A percentile compares a stretch with the other conserved stretches of the same genome.
phyloP scores from a whole-genome alignment of 2,329 filamentous ascomycete genomes.

The Colletotrichum euphorbiae region DNA sequence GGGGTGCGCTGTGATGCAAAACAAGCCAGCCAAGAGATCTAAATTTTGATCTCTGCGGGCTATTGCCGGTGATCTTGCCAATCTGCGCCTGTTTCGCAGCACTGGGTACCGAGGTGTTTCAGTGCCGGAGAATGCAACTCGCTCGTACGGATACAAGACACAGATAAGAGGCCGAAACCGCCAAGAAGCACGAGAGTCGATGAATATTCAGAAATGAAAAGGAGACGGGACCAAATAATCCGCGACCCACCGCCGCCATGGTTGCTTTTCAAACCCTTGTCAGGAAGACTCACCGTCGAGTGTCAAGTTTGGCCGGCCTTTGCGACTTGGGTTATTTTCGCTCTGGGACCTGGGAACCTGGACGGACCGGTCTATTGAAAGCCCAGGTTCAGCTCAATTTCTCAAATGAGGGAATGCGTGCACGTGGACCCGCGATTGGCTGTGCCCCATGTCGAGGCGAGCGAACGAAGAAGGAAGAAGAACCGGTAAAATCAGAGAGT shows the following conservation, averaged over 20 bases:
- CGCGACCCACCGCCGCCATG: neutral
- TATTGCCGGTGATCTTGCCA: neutral
- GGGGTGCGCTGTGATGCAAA: slow-evolving; percentile 18
- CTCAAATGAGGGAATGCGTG: slow-evolving; percentile 10
- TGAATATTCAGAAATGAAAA: slow-evolving; percentile 17
- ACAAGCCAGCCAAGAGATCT: slow-evolving; percentile 34
- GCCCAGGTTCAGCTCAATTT: no score
- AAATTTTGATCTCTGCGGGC: slow-evolving; percentile 23
- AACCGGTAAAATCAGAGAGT: slow-evolving; percentile 42
- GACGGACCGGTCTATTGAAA: slow-evolving; percentile 15
- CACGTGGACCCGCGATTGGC: slow-evolving; percentile 47
- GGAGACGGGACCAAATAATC: neutral
- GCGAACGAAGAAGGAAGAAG: slow-evolving; percentile 19
- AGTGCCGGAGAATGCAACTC: slow-evolving; percentile 27
- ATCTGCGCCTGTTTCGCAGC: slow-evolving; percentile 21
- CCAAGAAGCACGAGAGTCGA: slow-evolving; percentile 26
- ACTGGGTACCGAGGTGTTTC: slow-evolving; percentile 37
- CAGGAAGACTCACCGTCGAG: slow-evolving; percentile 8
- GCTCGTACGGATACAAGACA: slow-evolving; percentile 3
- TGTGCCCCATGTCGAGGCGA: slow-evolving; percentile 3
- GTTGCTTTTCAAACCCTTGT: slow-evolving; percentile 30
- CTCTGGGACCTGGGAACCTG: neutral
- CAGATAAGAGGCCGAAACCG: slow-evolving; percentile 21
- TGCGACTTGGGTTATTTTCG: slow-evolving; percentile 11
- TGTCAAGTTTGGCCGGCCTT: slow-evolving; percentile 4